Conservation (phyloP, 129 eudicot species). For the Flaveria brownii region DNA sequence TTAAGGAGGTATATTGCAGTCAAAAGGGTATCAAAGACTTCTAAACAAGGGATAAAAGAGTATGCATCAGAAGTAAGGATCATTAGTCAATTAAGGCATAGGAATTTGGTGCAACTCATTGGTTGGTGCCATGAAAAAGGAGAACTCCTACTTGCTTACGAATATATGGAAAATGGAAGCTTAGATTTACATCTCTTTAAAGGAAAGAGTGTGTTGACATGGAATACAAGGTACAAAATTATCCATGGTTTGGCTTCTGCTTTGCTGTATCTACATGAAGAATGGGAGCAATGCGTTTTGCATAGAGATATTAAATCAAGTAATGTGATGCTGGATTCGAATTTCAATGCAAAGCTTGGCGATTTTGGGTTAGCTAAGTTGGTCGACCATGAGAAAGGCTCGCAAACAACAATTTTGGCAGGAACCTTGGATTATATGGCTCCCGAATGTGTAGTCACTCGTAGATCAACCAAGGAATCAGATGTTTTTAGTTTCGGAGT, state of each 20-base stretch:
- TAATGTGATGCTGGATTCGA: constrained; percentile 49
- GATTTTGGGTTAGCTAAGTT: constrained; percentile 32
- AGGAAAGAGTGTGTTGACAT: not conserved
- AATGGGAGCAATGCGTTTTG: constrained; percentile 32
- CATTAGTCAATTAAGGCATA: not conserved
- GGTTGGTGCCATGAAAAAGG: not conserved
- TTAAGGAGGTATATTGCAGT: not conserved
- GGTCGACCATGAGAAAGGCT: constrained; percentile 9
- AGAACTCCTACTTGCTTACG: not conserved
- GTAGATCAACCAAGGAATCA: not conserved
- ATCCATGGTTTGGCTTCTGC: not conserved
- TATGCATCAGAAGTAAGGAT: not conserved
- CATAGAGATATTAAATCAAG: constrained; percentile 50
- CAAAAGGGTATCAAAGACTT: not conserved
- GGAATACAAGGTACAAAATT: not conserved
- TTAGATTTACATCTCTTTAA: not conserved
- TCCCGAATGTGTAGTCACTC: not conserved
- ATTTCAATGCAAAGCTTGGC: constrained; percentile 44
- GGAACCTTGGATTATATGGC: not conserved
- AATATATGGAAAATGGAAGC: not conserved
- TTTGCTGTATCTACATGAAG: not conserved
- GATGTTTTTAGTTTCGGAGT: not conserved
- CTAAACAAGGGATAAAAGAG: not conserved
- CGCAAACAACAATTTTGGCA: not conserved
- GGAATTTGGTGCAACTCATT: not conserved